Evolutionary conservation across 495 filamentous ascomycete genomes (phyloP).

Genomic region (Penicillium paxilli): DNA sequence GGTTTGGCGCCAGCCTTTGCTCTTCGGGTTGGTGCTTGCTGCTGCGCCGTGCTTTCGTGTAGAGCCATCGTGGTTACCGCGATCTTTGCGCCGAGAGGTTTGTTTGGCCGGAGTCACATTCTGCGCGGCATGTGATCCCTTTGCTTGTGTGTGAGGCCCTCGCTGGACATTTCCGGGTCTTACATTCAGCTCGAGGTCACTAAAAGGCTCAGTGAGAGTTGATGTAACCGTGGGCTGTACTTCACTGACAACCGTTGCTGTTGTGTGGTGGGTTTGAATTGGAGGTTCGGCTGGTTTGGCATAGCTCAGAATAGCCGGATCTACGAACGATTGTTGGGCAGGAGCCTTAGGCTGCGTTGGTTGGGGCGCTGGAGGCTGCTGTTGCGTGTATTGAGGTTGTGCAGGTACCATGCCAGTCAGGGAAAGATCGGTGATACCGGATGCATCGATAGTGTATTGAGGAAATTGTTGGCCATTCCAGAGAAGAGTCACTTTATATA

Average conservation of each 20-base stretch:
- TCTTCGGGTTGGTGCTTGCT: conserved; percentile 44
- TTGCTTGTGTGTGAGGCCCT: conserved; percentile 14
- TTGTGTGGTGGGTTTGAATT: conserved; percentile 3
- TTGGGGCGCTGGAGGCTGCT: neutral
- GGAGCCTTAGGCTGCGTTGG: conserved; percentile 10
- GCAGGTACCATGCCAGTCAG: conserved; percentile 27
- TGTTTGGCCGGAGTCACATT: conserved; percentile 17
- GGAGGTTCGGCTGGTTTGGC: conserved; percentile 16
- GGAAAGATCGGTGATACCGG: conserved; percentile 55
- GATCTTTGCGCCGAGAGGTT: conserved; percentile 31
- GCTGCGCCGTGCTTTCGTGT: conserved; percentile 36
- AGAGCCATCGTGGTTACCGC: conserved; percentile 26
- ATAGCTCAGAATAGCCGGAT: conserved; percentile 56
- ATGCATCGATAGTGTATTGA: conserved; percentile 53
- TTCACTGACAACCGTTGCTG: conserved; percentile 1
- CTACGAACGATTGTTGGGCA: conserved; percentile 43
- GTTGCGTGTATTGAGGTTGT: conserved; percentile 26
- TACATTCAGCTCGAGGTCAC: conserved; percentile 37
- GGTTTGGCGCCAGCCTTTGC: conserved; percentile 81
- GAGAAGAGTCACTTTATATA: conserved; percentile 44
- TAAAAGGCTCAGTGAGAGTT: conserved; percentile 44
- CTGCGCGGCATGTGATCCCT: conserved; percentile 19
- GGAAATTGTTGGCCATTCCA: conserved; percentile 49
- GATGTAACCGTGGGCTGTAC: conserved; percentile 26
- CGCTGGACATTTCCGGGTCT: conserved; percentile 6